These are phyloP conservation scores for Claviceps pazoutovae DNA, from an alignment of 2,329 filamentous ascomycete species.

Conservation along the genomic window DNA sequence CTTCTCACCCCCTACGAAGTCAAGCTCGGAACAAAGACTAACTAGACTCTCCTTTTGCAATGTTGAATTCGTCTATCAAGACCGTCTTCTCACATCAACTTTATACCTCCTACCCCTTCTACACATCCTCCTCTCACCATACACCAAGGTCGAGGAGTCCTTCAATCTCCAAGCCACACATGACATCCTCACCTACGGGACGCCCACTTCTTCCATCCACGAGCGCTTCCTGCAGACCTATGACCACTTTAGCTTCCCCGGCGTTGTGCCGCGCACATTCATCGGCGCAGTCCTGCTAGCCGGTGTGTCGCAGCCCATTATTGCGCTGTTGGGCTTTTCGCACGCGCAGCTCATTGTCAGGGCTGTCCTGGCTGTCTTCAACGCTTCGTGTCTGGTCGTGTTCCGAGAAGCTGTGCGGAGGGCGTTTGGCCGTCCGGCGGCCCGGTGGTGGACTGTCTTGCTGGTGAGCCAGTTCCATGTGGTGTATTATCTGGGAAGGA, in stretches of 20 bases:
- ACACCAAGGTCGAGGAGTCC: conserved; percentile 96
- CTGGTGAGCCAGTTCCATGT: conserved; percentile 82
- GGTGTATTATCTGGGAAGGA: conserved; percentile 82
- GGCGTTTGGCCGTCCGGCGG: conserved; percentile 54
- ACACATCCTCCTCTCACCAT: conserved; percentile 64
- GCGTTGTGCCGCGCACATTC: conserved; percentile 84
- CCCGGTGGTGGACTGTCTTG: conserved; percentile 67
- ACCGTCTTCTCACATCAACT: conserved; percentile 13
- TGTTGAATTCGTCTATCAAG: conserved; percentile 5
- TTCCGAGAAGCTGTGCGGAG: conserved; percentile 50
- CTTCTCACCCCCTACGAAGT: neutral
- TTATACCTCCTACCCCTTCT: conserved; percentile 45
- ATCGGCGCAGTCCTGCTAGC: conserved; percentile 67
- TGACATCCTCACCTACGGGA: conserved; percentile 73
- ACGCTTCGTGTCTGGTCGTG: conserved; percentile 52
- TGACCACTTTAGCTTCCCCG: conserved; percentile 84
- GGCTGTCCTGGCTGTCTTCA: conserved; percentile 62
- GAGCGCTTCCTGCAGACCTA: conserved; percentile 49
- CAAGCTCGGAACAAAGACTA: neutral
- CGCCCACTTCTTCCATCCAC: conserved; percentile 34
- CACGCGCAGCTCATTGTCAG: conserved; percentile 53
- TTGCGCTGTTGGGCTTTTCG: conserved; percentile 40
- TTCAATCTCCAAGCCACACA: conserved; percentile 94
- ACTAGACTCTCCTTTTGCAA: neutral
- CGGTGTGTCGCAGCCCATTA: conserved; percentile 52